Percentiles rank a stretch among this genome's conserved stretches.
Evolutionary conservation across 2,329 filamentous ascomycete species (phyloP).

Genomic region (Fusarium coffeatum): DNA sequence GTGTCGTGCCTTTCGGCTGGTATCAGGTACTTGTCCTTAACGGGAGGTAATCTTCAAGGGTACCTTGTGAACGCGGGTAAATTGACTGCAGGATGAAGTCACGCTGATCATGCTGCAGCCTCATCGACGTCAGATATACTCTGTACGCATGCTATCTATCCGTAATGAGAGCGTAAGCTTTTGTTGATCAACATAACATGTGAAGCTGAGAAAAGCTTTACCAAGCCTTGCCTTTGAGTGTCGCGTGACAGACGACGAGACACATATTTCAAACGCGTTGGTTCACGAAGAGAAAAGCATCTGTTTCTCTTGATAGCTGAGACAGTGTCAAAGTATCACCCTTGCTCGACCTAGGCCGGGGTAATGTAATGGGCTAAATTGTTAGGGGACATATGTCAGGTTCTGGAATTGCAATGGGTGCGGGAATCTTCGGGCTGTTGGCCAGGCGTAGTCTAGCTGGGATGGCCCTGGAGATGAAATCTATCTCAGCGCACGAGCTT

Average conservation of each 20-base stretch:
- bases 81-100: slow-evolving; percentile 45
- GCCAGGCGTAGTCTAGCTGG: slow-evolving; percentile 27
- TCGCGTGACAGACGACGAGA: slow-evolving; percentile 23
- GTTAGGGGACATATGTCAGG: not conserved
- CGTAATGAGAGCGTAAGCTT: not conserved
- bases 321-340: slow-evolving; percentile 18
- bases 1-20: slow-evolving; percentile 7
- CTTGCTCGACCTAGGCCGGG: slow-evolving; percentile 1
- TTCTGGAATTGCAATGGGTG: slow-evolving; percentile 33
- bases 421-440: slow-evolving; percentile 35
- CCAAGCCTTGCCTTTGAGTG: not conserved
- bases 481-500: slow-evolving; percentile 29
- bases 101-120: slow-evolving; percentile 32
- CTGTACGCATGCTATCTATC: slow-evolving; percentile 3
- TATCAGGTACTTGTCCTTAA: slow-evolving; percentile 24
- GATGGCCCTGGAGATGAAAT: slow-evolving; percentile 33
- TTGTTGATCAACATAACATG: not conserved
- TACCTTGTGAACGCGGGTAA: slow-evolving; percentile 33
- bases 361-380: not conserved
- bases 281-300: not conserved
- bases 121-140: slow-evolving; percentile 34
- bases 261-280: not conserved
- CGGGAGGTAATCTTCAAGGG: slow-evolving; percentile 29
- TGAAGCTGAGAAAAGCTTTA: not conserved
- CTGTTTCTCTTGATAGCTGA: slow-evolving; percentile 11